Evolutionary conservation across 2,329 filamentous ascomycete species (phyloP), one percentile per base, ranked within the genome.

Genomic region (Ophiostoma novo-ulmi): DNA sequence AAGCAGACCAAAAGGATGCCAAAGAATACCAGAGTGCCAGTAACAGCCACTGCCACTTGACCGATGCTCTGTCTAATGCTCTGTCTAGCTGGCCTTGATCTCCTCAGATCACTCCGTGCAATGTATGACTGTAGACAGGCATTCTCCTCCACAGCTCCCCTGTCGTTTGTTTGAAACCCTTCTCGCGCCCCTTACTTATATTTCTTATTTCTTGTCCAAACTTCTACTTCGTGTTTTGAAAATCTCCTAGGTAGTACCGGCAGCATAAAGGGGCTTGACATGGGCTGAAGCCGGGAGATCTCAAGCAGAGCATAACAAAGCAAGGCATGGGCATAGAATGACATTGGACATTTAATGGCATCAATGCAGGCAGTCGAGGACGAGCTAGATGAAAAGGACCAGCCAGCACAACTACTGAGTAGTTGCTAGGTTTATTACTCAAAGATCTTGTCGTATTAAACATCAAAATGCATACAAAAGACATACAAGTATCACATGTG

Each of bases 251-350:
- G 58, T 61, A 10, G 55, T 61, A 63, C 58, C 58, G 13, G 58
- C 58, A 63, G 58, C 58, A 63, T 63, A 63, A 63, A 63, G 58
- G 58, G 58, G 58, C 58, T 63, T 31, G 58, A 35, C 58, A 63
- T 63, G 58, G 52, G 48, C 48, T 55, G 48, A 31, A 58, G 52
- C n/a, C n/a, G 22, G 13, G 52, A 58, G 52, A 58, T 31, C 52
- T 22, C 22, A 58, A 31, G 31, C 31, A 31, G 31, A 31, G 31
- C 31, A 31, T 31, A 31, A 17, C 52, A 26, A 26, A 26, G n/a
- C 41, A 44, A 14, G 1, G 41, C 41, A 44, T 20, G 2, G 17
- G 44, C 17, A 48, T 4, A 20, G 17, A 48, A 48, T 48, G 44
- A 3, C 38, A 39, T 13, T 10, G 38, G 31, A 31, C 31, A 31